Evolutionary conservation across 2,329 filamentous ascomycete species (phyloP).

Genomic region (Pseudogymnoascus sp.): DNA sequence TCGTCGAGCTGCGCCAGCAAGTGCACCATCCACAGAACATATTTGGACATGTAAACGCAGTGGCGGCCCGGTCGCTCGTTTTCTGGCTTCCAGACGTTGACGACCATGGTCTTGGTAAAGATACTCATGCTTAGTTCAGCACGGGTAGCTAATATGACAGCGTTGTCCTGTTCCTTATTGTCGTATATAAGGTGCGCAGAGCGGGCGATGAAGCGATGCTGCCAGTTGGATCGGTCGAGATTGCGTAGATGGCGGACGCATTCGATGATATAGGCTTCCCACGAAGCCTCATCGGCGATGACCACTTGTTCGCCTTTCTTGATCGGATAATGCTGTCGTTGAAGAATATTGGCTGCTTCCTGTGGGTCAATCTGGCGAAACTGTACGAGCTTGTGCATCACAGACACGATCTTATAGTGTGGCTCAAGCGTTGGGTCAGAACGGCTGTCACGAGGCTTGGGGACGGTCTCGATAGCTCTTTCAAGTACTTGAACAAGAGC

Average conservation of each 20-base stretch:
- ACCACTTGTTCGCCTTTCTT: conserved; percentile 25
- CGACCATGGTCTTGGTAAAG: conserved; percentile 66
- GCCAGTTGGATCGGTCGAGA: conserved; percentile 67
- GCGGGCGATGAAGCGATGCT: conserved; percentile 62
- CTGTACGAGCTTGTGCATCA: conserved; percentile 58
- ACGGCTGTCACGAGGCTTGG: conserved; percentile 50
- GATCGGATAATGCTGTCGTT: conserved; percentile 26
- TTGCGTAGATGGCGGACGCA: conserved; percentile 24
- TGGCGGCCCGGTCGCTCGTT: conserved; percentile 61
- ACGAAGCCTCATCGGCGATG: conserved; percentile 36
- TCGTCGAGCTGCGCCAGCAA: conserved; percentile 55
- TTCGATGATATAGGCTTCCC: conserved; percentile 52
- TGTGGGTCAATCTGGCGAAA: conserved; percentile 17
- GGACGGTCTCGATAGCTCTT: conserved; percentile 52
- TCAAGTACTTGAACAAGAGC: conserved; percentile 49
- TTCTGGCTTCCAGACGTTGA: conserved; percentile 68
- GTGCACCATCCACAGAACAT: conserved; percentile 57
- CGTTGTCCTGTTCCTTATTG: conserved; percentile 30
- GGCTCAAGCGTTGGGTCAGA: conserved; percentile 62
- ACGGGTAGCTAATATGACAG: conserved; percentile 45
- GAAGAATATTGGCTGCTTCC: conserved; percentile 28
- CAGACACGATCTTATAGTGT: conserved; percentile 62
- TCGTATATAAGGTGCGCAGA: conserved; percentile 55
- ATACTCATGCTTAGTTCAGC: conserved; percentile 61
- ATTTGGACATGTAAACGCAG: conserved; percentile 66